These are phyloP conservation scores for Beta vulgaris DNA, from an alignment of 148 eudicot genomes.

Conservation along the genomic window DNA sequence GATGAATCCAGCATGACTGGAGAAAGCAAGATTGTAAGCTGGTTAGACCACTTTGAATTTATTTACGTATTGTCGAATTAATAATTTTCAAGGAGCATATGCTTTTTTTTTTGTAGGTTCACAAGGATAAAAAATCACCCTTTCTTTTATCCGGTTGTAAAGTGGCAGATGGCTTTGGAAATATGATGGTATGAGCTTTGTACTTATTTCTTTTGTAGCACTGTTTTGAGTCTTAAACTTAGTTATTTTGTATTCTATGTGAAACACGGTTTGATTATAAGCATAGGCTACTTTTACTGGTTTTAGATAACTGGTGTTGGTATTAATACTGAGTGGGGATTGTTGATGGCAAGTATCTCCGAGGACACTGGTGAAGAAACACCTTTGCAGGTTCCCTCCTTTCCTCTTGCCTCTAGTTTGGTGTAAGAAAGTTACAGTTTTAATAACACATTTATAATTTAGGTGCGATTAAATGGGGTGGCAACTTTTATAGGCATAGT, in stretches of 20 bases:
- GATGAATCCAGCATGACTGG: slow-evolving; percentile 99
- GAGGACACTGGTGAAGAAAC: slow-evolving; percentile 98
- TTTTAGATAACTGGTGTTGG: slow-evolving; percentile 91
- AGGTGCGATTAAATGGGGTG: slow-evolving; percentile 92
- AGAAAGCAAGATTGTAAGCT: slow-evolving; percentile 93
- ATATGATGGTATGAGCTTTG: slow-evolving; percentile 63
- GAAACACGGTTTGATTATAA: neutral
- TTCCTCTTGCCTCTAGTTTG: slow-evolving; percentile 4
- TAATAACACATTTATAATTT: slow-evolving; percentile 12
- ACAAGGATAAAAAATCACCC: slow-evolving; percentile 67
- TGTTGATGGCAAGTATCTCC: slow-evolving; percentile 89
- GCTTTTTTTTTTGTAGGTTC: slow-evolving; percentile 46
- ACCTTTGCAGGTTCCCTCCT: slow-evolving; percentile 70
- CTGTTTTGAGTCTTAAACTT: neutral
- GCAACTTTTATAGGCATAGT: slow-evolving; percentile 91
- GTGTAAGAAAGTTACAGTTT: neutral
- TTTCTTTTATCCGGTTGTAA: slow-evolving; percentile 90
- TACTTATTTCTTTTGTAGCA: neutral
- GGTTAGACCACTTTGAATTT: slow-evolving; percentile 24
- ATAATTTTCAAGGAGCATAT: slow-evolving; percentile 19
- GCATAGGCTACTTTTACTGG: slow-evolving; percentile 4
- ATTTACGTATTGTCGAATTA: neutral
- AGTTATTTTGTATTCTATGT: neutral
- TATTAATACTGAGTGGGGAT: slow-evolving; percentile 96
- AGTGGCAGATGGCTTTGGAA: slow-evolving; percentile 93